Conservation (phyloP, 2,329 filamentous ascomycete species). For the Trichoderma hamatum region DNA sequence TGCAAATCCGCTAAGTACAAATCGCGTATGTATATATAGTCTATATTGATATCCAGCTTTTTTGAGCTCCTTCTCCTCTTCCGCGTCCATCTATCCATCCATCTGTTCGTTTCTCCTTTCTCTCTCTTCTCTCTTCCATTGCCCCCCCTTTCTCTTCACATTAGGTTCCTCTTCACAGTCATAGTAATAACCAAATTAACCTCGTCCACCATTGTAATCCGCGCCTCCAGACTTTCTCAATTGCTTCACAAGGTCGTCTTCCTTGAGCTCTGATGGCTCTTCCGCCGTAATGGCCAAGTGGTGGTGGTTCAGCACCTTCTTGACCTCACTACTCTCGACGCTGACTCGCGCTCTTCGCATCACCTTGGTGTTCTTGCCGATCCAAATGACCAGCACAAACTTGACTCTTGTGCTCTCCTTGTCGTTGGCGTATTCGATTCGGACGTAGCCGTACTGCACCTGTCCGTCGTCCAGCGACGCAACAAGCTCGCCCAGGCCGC, state of each 20-base stretch:
- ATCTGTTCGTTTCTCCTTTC: not conserved
- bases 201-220: slow-evolving; percentile 70
- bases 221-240: slow-evolving; percentile 69
- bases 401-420: slow-evolving; percentile 70
- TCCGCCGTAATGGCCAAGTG: slow-evolving; percentile 66
- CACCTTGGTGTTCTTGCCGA: slow-evolving; percentile 65
- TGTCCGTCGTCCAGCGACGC: slow-evolving; percentile 58
- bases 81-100: not conserved
- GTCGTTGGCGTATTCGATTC: slow-evolving; percentile 72
- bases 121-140: no score
- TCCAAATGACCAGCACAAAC: slow-evolving; percentile 70
- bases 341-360: slow-evolving; percentile 72
- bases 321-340: slow-evolving; percentile 68
- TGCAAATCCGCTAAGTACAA: slow-evolving; percentile 19
- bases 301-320: slow-evolving; percentile 65
- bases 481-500: slow-evolving; percentile 63
- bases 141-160: not conserved
- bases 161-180: not conserved
- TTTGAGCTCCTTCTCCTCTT: not conserved
- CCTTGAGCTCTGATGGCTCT: slow-evolving; percentile 62
- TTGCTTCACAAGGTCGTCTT: slow-evolving; percentile 62
- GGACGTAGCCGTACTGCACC: slow-evolving; percentile 68
- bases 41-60: slow-evolving; percentile 18
- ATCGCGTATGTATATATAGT: slow-evolving; percentile 21
- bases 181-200: slow-evolving; percentile 38